Base-by-base conservation (phyloP, 768 basidiomycete species). In the Scleroderma citrinum region DNA sequence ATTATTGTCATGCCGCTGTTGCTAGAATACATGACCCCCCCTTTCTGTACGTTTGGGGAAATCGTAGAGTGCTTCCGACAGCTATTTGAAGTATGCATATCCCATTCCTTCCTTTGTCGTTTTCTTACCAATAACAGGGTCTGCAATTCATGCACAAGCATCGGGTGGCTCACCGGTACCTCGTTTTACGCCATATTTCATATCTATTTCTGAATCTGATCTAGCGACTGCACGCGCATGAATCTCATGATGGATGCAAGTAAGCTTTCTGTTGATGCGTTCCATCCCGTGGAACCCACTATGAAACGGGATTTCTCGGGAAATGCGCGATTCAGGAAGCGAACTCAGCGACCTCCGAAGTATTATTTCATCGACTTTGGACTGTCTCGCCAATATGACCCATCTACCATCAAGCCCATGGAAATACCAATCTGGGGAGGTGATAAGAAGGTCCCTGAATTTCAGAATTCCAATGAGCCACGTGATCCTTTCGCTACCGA, bases 71-170 rank as follows among this genome's bases (percentile, higher is more conserved):
- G 55, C 39, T 49, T 59, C 47, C 51, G 54, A 30, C 59, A 61
- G 37, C 41, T 60, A 16, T 60, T 61, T 21, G 61, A 61, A 54
- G 61, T 62, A 43, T 29, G 17, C 26, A 23, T 10, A 29, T 31
- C 5, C 17, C 23, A 3, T 17, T 32, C n/a, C 12, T n/a, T 35
- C n/a, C 13, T 3, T 29, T 5, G 10, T 8, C 2, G 44, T 56
- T 19, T 12, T 17, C n/a, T 50, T 7, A 43, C 36, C 5, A 20
- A 10, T 16, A 29, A 11, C 38, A 71, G 70, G 68, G 69, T 0
- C 46, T 73, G 3, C 52, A 61, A 40, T 71, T 71, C 50, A 67
- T 74, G 57, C 73, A 75, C 49, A 47, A 55, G 2, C 58, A 71
- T 26, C 55, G 57, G 16, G 56, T 72, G 1, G 72, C 71, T 5